Base-by-base conservation (phyloP, 2,329 filamentous ascomycete genomes). In the Colletotrichum musae region DNA sequence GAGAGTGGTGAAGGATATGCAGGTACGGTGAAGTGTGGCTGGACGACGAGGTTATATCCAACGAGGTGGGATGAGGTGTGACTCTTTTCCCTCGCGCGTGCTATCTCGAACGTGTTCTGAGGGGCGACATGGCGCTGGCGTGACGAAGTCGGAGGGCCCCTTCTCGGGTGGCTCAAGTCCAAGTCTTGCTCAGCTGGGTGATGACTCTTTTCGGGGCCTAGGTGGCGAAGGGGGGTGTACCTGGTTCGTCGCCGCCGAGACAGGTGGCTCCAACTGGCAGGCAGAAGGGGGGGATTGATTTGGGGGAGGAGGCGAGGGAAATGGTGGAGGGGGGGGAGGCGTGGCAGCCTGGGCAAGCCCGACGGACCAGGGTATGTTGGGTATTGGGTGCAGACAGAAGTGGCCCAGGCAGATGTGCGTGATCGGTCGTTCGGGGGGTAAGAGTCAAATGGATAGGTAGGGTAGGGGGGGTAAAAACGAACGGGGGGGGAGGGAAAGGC, bases 261-360 rank as follows among this genome's bases (percentile, higher is more conserved):
- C 77, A 80, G 75, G 76, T 79, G 78, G 76, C 73, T 75, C 76
- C 78, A 79, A 75, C 71, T 77, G 77, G 71, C 75, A 75, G 58
- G 65, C 45, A 59, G 62, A 54, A 51, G 45, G 56, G 21, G 12
- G 9, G 50, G 15, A 50, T 36, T 36, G 32, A 28, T 63, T 43
- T 13, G 43, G 50, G 41, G 79, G 24, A 56, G 59, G 48, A 28
- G 43, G 21, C 18, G 47, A 36, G 59, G 68, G 45, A 45, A 47
- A 21, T n/a, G n/a, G 51, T 58, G 39, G 24, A 43, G 15, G 47
- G 60, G 43, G n/a, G 41, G 45, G 21, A 24, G 50, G 58, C 54
- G 60, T 65, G 65, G 65, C 41, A 68, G 65, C 65, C 65, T 65
- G 65, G 65, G 65, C 47, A 43, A 65, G 65, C 54, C 65, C 65